Evolutionary conservation across 805 yeast species (phyloP).

Genomic region (Wickerhamiella brachini): DNA sequence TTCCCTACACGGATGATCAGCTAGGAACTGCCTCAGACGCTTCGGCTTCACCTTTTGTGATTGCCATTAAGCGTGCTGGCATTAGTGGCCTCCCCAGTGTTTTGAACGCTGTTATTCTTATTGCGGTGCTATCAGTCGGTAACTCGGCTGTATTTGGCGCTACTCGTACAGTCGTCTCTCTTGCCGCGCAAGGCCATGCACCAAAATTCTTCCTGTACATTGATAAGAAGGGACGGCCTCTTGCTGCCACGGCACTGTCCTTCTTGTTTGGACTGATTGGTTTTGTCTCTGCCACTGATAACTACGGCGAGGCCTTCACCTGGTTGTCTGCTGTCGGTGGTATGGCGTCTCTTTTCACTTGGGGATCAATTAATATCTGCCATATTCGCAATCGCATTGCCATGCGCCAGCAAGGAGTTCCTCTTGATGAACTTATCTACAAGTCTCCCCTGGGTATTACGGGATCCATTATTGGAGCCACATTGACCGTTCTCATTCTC

Average conservation of each 20-base stretch:
- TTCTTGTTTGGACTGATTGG: conserved; percentile 40
- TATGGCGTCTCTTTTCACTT: conserved; percentile 57
- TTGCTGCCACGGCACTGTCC: conserved; percentile 42
- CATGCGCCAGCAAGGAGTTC: conserved; percentile 49
- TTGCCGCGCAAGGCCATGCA: conserved; percentile 53
- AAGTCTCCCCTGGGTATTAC: conserved; percentile 50
- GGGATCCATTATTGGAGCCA: conserved; percentile 55
- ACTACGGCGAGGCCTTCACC: conserved; percentile 40
- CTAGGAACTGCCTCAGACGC: conserved; percentile 43
- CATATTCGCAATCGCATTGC: conserved; percentile 57
- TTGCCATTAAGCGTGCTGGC: conserved; percentile 54
- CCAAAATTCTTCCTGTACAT: conserved; percentile 52
- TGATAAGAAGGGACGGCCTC: conserved; percentile 67
- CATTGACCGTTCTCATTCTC: conserved; percentile 44
- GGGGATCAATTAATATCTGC: conserved; percentile 61
- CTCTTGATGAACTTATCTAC: conserved; percentile 50
- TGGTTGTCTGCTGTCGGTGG: conserved; percentile 74
- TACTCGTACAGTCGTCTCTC: conserved; percentile 55
- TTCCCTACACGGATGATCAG: conserved; percentile 45
- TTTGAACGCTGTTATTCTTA: conserved; percentile 55
- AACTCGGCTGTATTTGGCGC: conserved; percentile 59
- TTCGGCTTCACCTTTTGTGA: conserved; percentile 60
- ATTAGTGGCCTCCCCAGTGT: conserved; percentile 56
- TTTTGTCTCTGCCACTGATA: conserved; percentile 46
- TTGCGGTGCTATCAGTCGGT: conserved; percentile 60